Evolutionary conservation across 164 flowering plant genomes (phyloP).

Genomic region (Cinnamomum chago): DNA sequence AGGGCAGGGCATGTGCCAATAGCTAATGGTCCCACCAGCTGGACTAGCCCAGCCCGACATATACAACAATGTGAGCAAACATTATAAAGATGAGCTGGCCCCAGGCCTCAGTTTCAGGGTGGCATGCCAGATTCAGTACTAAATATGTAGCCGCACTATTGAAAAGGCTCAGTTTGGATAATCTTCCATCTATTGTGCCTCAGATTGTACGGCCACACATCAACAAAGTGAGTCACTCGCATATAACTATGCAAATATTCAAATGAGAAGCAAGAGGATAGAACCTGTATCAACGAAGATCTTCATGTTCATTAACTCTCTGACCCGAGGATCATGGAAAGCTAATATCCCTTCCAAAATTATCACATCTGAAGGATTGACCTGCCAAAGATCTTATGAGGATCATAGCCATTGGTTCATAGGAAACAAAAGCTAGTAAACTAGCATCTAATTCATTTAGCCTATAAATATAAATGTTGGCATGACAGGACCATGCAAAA

Average conservation of each 20-base stretch:
- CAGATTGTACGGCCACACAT: neutral
- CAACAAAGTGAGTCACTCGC: neutral
- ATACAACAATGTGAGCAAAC: neutral
- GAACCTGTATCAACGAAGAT: slow-evolving; percentile 99
- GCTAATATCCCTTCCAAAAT: slow-evolving; percentile 92
- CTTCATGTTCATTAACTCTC: slow-evolving; percentile 95
- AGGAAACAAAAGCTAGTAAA: neutral
- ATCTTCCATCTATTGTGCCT: neutral
- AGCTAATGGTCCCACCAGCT: neutral
- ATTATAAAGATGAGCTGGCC: neutral
- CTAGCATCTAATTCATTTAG: neutral
- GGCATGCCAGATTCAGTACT: neutral
- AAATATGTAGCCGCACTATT: neutral
- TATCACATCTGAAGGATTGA: slow-evolving; percentile 92
- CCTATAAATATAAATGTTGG: neutral
- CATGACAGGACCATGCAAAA: neutral
- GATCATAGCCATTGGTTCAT: neutral
- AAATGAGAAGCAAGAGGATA: slow-evolving; percentile 7
- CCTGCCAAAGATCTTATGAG: slow-evolving; percentile 42
- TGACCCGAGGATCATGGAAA: slow-evolving; percentile 89
- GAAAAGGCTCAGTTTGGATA: neutral
- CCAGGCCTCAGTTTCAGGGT: neutral
- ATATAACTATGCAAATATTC: neutral
- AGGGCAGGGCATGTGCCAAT: neutral
- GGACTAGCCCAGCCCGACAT: neutral